Conservation (phyloP, 208 protist species). For the Balamuthia mandrillaris region DNA sequence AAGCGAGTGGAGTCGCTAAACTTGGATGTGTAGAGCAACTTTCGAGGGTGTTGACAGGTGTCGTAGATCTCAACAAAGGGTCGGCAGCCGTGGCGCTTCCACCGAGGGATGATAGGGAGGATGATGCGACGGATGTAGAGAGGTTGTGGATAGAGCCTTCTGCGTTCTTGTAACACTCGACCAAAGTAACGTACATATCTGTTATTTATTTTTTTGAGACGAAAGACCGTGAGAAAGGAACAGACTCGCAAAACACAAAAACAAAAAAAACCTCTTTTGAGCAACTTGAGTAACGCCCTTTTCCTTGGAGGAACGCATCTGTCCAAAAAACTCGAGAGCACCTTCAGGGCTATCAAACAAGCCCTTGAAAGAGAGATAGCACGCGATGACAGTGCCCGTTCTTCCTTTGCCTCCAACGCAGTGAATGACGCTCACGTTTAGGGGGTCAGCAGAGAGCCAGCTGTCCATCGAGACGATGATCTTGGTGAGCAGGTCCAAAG, state of each 20-base stretch:
- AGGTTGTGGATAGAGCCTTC: not conserved
- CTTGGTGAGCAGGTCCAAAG: constrained; percentile 27
- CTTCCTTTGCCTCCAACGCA: constrained; percentile 35
- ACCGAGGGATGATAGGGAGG: not conserved
- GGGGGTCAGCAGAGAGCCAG: constrained; percentile 1
- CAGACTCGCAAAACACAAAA: not conserved
- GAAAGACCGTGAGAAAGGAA: too few species aligned
- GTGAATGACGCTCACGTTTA: constrained; percentile 33
- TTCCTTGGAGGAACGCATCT: constrained; percentile 35
- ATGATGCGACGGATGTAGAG: not conserved
- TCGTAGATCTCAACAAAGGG: constrained; percentile 21
- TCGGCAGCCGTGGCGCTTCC: not conserved
- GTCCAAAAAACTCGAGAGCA: constrained; percentile 44
- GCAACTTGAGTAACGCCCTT: constrained; percentile 59
- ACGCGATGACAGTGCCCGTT: constrained; percentile 51
- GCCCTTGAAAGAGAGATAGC: constrained; percentile 49
- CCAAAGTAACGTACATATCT: constrained; percentile 13
- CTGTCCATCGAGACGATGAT: constrained; percentile 31
- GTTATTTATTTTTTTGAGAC: not conserved
- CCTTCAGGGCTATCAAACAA: constrained; percentile 41
- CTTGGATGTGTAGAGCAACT: not conserved
- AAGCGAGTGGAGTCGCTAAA: not conserved
- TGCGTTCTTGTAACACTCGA: not conserved
- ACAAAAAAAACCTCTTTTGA: constrained; percentile 38
- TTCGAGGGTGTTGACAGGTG: not conserved